Evolutionary conservation across 441 rosid genomes (phyloP), one percentile per base, ranked within the genome.

Genomic region (Adansonia gregorii): DNA sequence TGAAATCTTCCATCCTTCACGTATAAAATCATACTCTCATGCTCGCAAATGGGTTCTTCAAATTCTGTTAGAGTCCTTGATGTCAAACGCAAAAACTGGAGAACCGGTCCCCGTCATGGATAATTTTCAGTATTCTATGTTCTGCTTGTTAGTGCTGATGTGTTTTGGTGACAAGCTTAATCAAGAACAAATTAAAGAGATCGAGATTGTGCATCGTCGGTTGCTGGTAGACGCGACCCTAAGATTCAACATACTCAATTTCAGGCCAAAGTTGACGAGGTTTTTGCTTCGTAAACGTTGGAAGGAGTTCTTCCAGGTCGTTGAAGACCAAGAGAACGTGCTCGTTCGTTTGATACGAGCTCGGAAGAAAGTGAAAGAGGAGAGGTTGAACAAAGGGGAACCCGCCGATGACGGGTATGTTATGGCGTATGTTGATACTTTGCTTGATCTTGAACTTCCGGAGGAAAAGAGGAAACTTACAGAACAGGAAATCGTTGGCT

Each of bases 91-190:
- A 7, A 58, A 73, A 59, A 39, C 41, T 0, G 76, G 80, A 6
- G 59, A 19, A 1, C 72, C 81, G 1, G 63, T 87, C 5, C 15
- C 22, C 8, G 81, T 67, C 0, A 11, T 80, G 70, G 80, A 81
- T 8, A 77, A 85, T 43, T 64, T 88, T 24, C 85, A 55, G 8
- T 70, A 76, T 22, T 82, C 85, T 12, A 84, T 86, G 82, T 83
- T 82, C 71, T 73, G 83, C 45, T 48, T 86, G 22, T 27, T 86
- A 6, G 84, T 54, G 8, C 31, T 79, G 0, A 84, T 87, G 86
- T 87, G 90, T 65, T 81, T 86, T 10, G 88, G 87, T 0, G 85
- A 87, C 31, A 81, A 73, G 52, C 78, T 86, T 24, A 79, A 74
- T 4, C 81, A 84, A 77, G 51, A 76, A 1, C 70, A 76, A 39